Conservation (phyloP, 2,329 filamentous ascomycete genomes). For the Raffaelea deltoideospora region DNA sequence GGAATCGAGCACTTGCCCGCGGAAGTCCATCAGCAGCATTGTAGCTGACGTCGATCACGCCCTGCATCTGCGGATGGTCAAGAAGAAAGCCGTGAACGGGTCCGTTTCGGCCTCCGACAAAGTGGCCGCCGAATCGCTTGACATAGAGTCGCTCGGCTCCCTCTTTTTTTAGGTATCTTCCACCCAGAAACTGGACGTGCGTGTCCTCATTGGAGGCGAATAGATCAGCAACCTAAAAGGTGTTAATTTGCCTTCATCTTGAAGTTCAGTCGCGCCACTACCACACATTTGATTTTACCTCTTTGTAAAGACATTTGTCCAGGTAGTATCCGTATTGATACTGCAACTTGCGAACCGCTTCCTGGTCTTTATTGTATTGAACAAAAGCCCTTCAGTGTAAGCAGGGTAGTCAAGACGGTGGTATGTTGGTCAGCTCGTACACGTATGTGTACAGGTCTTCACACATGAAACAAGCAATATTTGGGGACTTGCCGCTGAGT, state of each 20-base stretch:
- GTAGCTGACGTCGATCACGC: constrained; percentile 34
- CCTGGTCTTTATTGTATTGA: constrained; percentile 25
- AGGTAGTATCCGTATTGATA: constrained; percentile 45
- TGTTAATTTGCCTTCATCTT: no score
- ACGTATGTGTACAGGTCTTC: background rate
- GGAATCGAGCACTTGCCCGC: constrained; percentile 34
- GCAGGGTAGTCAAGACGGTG: no score
- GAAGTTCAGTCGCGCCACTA: no score
- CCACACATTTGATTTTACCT: no score
- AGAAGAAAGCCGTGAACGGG: constrained; percentile 40
- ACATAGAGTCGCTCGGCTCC: constrained; percentile 37
- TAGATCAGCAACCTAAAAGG: constrained; percentile 29
- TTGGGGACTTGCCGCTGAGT: constrained; percentile 6
- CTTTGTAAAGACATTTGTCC: constrained; percentile 42
- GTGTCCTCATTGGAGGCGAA: constrained; percentile 36
- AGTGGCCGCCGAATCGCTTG: constrained; percentile 31
- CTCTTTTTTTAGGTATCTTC: constrained; percentile 33
- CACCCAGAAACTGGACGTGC: constrained; percentile 40
- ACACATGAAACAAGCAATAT: background rate
- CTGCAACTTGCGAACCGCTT: constrained; percentile 37
- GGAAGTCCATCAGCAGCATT: constrained; percentile 11
- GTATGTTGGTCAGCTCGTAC: background rate
- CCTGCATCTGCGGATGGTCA: constrained; percentile 42
- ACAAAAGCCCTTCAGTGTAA: no score
- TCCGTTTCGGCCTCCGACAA: constrained; percentile 38